Conservation (phyloP, 2,329 filamentous ascomycete species). For the Cyclaneusma minus region DNA sequence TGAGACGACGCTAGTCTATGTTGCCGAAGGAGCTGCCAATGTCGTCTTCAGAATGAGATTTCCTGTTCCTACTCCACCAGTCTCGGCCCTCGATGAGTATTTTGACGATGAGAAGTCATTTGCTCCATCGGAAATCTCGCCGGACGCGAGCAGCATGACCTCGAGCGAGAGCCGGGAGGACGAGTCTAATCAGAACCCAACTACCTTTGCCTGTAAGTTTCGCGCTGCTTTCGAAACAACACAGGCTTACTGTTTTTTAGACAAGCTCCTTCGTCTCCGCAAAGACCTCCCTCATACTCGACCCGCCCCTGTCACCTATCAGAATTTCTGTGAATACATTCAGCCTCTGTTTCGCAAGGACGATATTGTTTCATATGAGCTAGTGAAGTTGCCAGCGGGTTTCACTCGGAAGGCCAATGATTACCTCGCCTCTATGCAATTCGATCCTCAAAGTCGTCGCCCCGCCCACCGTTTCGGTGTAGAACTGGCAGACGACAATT, state of each 20-base stretch:
- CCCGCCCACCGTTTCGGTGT: constrained; percentile 31
- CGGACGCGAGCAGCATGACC: too few species aligned
- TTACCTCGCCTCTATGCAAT: constrained; percentile 22
- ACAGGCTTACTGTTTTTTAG: constrained; percentile 15
- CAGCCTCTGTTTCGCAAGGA: too few species aligned
- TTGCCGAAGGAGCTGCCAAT: constrained; percentile 63
- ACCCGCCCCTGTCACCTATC: too few species aligned
- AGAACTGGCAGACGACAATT: constrained; percentile 38
- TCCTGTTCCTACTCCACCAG: constrained; percentile 18
- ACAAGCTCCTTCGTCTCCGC: constrained; percentile 42
- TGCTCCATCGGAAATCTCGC: too few species aligned
- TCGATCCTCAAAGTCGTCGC: constrained; percentile 37
- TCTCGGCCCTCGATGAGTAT: constrained; percentile 7
- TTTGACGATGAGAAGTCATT: too few species aligned
- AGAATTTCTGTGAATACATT: too few species aligned
- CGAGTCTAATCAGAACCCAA: too few species aligned
- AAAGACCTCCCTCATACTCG: constrained; percentile 38
- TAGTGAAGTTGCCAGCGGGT: too few species aligned
- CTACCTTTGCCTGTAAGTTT: background rate
- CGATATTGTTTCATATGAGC: too few species aligned
- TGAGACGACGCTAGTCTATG: too few species aligned
- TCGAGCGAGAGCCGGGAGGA: too few species aligned
- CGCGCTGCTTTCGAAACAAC: constrained; percentile 6
- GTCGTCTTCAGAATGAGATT: constrained; percentile 49
- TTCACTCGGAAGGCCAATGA: constrained; percentile 2